Evolutionary conservation across 148 eudicot genomes (phyloP).

Genomic region (Oxyria digyna): DNA sequence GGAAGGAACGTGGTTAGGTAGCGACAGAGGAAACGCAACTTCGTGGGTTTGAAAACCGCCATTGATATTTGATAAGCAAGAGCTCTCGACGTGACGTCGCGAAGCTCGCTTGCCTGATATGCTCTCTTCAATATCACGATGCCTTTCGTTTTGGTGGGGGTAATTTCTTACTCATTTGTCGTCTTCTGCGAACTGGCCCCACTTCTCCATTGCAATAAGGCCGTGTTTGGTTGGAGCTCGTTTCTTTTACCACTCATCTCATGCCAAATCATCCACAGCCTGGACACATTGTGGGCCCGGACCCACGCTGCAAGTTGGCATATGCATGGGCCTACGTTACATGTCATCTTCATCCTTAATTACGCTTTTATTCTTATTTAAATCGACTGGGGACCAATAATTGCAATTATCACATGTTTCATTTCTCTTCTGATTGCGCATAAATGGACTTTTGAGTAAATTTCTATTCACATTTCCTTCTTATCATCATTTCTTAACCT

Average conservation of each 20-base stretch:
- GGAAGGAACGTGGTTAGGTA: slow-evolving; percentile 1
- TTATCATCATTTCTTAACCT: too few relatives aligned
- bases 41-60: neutral
- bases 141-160: neutral
- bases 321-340: neutral
- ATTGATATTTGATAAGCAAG: neutral
- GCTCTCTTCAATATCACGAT: slow-evolving; percentile 4
- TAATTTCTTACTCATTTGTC: neutral
- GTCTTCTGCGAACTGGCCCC: neutral
- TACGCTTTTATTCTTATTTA: neutral
- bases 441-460: neutral
- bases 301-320: neutral
- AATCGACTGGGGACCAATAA: neutral
- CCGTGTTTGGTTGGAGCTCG: neutral
- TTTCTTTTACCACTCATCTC: neutral
- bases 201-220: too few relatives aligned
- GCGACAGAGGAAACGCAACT: neutral
- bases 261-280: neutral
- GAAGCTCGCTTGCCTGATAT: neutral
- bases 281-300: neutral
- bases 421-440: neutral
- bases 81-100: neutral
- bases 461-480: neutral
- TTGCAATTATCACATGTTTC: neutral
- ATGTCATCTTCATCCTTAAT: slow-evolving; percentile 2